phyloP scores from a whole-genome alignment of 2,329 filamentous ascomycete genomes.

The Arthroderma uncinatum region DNA sequence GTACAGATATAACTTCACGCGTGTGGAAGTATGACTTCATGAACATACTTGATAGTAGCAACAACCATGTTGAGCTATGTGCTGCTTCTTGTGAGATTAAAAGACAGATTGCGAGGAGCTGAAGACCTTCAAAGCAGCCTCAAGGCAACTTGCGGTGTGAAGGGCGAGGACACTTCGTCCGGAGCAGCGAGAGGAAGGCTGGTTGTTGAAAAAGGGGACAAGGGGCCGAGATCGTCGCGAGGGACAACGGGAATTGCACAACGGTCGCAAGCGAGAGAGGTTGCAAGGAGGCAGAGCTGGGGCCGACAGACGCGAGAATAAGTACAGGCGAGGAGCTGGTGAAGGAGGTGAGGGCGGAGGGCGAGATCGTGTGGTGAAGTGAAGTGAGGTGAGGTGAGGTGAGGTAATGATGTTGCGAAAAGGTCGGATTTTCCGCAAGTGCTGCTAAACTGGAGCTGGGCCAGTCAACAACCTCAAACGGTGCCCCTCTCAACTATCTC shows the following conservation, averaged over 20 bases:
- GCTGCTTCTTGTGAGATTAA: background rate
- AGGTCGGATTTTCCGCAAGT: background rate
- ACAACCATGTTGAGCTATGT: conserved; percentile 42
- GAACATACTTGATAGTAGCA: conserved; percentile 52
- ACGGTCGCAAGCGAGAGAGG: background rate
- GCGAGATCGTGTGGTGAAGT: background rate
- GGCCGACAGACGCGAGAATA: background rate
- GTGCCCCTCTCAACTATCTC: conserved; percentile 2
- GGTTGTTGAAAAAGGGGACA: background rate
- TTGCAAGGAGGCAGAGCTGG: background rate
- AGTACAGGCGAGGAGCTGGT: background rate
- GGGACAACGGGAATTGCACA: background rate
- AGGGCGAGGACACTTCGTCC: background rate
- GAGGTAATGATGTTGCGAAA: conserved; percentile 2
- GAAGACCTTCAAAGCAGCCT: background rate
- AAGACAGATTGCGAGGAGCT: background rate
- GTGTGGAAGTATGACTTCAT: too few species aligned
- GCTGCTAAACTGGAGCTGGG: background rate
- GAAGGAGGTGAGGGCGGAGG: too few species aligned
- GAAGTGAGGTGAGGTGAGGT: background rate
- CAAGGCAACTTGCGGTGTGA: background rate
- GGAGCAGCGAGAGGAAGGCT: background rate
- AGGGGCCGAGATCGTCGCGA: background rate
- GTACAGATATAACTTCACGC: too few species aligned
- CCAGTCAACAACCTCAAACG: conserved; percentile 1